Percentiles rank a stretch among this genome's conserved stretches.
Conservation (phyloP, 1,284 basidiomycete species). For the Heliocybe sulcata region DNA sequence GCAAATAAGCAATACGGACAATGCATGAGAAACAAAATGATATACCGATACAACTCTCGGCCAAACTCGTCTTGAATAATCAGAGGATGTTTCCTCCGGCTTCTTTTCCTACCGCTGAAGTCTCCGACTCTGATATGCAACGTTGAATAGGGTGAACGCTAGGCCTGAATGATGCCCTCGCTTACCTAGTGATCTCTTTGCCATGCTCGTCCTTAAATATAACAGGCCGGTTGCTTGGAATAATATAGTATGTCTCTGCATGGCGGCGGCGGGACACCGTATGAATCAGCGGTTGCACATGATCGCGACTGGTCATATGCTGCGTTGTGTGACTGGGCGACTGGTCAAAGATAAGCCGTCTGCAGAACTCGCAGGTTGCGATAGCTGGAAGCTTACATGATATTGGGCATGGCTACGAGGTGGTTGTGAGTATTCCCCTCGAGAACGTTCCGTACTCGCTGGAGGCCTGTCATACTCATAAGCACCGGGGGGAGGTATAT, state of each 20-base stretch:
- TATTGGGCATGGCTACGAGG: background rate
- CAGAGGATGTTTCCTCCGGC: background rate
- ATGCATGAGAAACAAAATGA: background rate
- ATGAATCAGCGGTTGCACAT: background rate
- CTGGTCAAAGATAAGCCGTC: background rate
- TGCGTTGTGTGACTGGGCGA: background rate
- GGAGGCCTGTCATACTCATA: too few species aligned
- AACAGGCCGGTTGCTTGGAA: constrained; percentile 10
- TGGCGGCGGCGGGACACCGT: background rate
- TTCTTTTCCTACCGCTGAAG: background rate
- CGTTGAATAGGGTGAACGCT: background rate
- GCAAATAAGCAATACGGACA: background rate
- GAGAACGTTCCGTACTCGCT: background rate
- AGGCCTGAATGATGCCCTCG: background rate
- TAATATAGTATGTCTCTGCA: constrained; percentile 10
- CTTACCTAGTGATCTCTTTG: constrained; percentile 8
- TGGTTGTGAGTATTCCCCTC: background rate
- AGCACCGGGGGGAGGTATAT: background rate
- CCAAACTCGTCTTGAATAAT: background rate
- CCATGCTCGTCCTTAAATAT: constrained; percentile 11
- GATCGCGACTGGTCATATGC: background rate
- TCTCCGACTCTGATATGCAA: constrained; percentile 1
- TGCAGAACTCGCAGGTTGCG: background rate
- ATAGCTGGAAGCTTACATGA: background rate
- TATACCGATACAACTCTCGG: background rate